Conservation (phyloP, 208 protist genomes). For the Leishmania arabica region DNA sequence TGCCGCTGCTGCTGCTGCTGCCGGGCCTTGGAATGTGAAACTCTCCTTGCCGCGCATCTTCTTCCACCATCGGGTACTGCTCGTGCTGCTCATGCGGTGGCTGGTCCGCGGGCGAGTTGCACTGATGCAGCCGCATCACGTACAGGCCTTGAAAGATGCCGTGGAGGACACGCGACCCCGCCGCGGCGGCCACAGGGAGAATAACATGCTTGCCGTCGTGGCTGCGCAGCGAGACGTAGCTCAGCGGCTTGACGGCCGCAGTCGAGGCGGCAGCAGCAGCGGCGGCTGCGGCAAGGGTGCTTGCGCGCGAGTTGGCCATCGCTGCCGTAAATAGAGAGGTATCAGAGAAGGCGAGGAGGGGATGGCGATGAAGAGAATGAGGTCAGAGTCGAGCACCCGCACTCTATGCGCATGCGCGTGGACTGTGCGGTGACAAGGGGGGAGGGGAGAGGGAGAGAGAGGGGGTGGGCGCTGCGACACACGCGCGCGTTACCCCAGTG, state of each 20-base stretch:
- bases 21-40: background rate
- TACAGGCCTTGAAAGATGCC: slow-evolving; percentile 58
- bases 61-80: background rate
- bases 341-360: background rate
- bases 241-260: slow-evolving; percentile 18
- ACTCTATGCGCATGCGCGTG: background rate
- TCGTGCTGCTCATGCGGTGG: background rate
- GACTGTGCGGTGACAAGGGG: background rate
- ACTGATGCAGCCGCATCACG: slow-evolving; percentile 29
- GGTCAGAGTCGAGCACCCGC: background rate
- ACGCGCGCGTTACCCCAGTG: background rate
- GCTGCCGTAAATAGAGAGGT: background rate
- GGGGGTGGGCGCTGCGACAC: background rate
- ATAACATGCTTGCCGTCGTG: slow-evolving; percentile 55
- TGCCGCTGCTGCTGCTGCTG: background rate
- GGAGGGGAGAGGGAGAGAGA: background rate
- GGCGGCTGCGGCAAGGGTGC: background rate
- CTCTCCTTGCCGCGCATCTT: background rate
- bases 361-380: background rate
- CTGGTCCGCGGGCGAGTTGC: background rate
- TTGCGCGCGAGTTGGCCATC: slow-evolving; percentile 1
- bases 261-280: background rate
- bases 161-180: slow-evolving; percentile 50
- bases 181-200: slow-evolving; percentile 56
- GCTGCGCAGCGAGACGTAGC: slow-evolving; percentile 51